These are phyloP conservation scores for Pseudogymnoascus sp. DNA, from an alignment of 2,329 filamentous ascomycete genomes.

Conservation along the genomic window DNA sequence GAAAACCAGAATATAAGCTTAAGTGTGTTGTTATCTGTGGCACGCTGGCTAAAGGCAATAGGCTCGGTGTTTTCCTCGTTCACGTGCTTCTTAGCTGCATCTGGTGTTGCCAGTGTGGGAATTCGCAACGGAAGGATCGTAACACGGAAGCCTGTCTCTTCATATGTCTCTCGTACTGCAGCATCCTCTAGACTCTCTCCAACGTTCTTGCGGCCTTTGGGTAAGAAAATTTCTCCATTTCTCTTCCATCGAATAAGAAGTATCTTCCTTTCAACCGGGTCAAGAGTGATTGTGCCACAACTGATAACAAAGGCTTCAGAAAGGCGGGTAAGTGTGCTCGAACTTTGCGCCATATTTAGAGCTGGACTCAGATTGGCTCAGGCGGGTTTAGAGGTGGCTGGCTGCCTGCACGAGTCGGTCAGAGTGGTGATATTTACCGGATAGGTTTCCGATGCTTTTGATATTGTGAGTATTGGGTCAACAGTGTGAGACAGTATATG, in stretches of 20 bases:
- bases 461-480: neutral
- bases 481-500: neutral
- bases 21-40: neutral
- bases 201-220: neutral
- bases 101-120: neutral
- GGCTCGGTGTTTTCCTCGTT: neutral
- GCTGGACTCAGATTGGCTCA: neutral
- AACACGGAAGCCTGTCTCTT: neutral
- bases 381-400: neutral
- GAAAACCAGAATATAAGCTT: slow-evolving; percentile 5
- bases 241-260: neutral
- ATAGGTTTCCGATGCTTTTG: neutral
- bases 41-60: neutral
- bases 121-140: neutral
- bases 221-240: neutral
- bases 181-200: neutral
- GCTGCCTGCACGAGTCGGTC: neutral
- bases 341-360: neutral
- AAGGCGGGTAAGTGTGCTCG: neutral
- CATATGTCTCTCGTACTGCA: neutral
- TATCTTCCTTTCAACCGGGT: neutral
- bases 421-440: neutral
- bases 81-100: neutral
- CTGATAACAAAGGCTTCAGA: neutral
- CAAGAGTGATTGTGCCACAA: neutral